Evolutionary conservation across 2,329 filamentous ascomycete genomes (phyloP).

Genomic region (Cladophialophora yegresii): DNA sequence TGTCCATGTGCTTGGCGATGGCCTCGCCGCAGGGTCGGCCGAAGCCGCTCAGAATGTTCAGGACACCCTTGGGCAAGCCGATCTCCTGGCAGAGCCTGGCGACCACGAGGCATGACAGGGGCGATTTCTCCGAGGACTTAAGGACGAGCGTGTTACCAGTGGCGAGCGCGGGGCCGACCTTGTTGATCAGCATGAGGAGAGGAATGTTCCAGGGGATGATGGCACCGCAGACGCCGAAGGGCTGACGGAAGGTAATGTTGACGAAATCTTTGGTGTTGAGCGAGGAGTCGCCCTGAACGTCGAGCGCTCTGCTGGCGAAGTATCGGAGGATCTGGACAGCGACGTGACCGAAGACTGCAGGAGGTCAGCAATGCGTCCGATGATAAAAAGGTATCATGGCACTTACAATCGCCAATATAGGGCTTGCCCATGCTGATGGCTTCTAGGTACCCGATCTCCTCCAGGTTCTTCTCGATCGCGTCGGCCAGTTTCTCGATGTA

Average conservation of each 20-base stretch:
- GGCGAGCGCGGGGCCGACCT: conserved; percentile 60
- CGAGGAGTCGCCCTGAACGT: conserved; percentile 49
- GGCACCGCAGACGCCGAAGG: conserved; percentile 51
- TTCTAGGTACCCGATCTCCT: conserved; percentile 51
- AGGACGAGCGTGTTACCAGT: conserved; percentile 60
- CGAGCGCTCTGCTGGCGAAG: conserved; percentile 52
- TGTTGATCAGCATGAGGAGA: conserved; percentile 46
- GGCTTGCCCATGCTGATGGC: conserved; percentile 58
- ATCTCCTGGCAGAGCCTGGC: conserved; percentile 60
- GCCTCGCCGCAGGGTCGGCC: conserved; percentile 62
- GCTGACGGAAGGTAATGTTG: conserved; percentile 62
- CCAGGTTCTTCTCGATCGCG: conserved; percentile 45
- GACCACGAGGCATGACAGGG: conserved; percentile 56
- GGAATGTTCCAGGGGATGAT: conserved; percentile 58
- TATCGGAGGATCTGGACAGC: conserved; percentile 75
- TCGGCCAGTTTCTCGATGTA: conserved; percentile 47
- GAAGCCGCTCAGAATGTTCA: conserved; percentile 60
- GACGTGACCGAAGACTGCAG: conserved; percentile 67
- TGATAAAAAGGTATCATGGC: neutral
- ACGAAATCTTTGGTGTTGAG: conserved; percentile 49
- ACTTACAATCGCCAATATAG: conserved; percentile 47
- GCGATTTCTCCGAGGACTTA: conserved; percentile 53
- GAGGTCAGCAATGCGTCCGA: neutral
- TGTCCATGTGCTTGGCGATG: conserved; percentile 50
- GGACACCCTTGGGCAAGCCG: conserved; percentile 61